Evolutionary conservation across 148 eudicot species (phyloP).

Genomic region (Fagopyrum esculentum): DNA sequence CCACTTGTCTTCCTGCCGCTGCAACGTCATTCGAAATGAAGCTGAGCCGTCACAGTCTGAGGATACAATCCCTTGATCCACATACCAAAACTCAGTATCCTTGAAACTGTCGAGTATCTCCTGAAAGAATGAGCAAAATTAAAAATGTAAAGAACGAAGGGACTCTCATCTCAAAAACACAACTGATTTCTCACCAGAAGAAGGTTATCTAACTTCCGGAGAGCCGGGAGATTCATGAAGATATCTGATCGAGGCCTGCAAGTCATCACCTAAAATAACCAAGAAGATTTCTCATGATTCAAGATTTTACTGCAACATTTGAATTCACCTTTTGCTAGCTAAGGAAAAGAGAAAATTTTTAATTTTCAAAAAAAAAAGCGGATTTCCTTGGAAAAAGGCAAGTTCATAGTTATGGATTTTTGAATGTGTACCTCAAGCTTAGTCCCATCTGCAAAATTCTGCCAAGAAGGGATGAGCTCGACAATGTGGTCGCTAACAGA

Average conservation of each 20-base stretch:
- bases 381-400: neutral
- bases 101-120: constrained; percentile 79
- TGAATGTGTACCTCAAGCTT: constrained; percentile 66
- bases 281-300: neutral
- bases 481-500: constrained; percentile 89
- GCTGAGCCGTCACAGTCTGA: constrained; percentile 69
- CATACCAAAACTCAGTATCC: constrained; percentile 88
- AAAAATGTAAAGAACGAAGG: neutral
- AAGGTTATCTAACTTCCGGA: constrained; percentile 83
- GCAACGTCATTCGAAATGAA: constrained; percentile 57
- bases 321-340: neutral
- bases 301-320: neutral
- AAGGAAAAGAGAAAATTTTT: neutral
- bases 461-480: constrained; percentile 85
- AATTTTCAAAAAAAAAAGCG: constrained; percentile 3
- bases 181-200: constrained; percentile 57
- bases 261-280: constrained; percentile 63
- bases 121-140: constrained; percentile 26
- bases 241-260: constrained; percentile 80
- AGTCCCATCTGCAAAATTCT: constrained; percentile 83
- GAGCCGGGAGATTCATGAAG: constrained; percentile 89
- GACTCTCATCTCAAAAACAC: neutral
- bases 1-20: constrained; percentile 92
- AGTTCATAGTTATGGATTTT: neutral
- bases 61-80: constrained; percentile 77